Evolutionary conservation across 2,329 filamentous ascomycete genomes (phyloP).

Genomic region (Penicillium vulpinum): DNA sequence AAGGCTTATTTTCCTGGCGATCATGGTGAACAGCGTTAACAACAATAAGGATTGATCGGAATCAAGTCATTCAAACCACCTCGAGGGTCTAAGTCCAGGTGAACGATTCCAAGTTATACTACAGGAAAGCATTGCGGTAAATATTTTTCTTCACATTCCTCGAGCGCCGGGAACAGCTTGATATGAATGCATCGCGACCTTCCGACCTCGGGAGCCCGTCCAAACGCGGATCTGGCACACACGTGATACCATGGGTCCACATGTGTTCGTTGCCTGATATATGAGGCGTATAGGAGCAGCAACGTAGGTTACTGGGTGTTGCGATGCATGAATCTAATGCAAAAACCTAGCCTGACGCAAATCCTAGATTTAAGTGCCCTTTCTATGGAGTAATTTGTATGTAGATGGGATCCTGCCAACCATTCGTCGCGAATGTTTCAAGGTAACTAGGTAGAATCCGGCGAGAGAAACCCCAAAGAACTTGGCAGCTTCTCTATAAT

Average conservation of each 20-base stretch:
- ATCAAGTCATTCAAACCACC: background rate
- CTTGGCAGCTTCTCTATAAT: too few species aligned
- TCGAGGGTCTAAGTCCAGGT: background rate
- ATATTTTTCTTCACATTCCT: background rate
- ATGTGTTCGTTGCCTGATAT: background rate
- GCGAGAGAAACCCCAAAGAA: too few species aligned
- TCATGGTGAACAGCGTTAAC: background rate
- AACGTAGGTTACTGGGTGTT: too few species aligned
- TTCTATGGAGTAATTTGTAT: too few species aligned
- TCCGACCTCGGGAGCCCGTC: background rate
- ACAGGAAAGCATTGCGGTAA: background rate
- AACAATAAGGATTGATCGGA: background rate
- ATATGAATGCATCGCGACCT: background rate
- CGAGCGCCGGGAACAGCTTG: background rate
- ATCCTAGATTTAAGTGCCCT: too few species aligned
- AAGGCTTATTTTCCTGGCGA: background rate
- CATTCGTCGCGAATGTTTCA: too few species aligned
- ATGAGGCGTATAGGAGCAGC: too few species aligned
- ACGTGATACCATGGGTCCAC: background rate
- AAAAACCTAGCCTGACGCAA: too few species aligned
- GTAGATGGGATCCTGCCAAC: too few species aligned
- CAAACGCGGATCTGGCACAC: background rate
- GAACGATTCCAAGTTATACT: background rate
- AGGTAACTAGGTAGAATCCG: too few species aligned
- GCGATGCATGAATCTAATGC: too few species aligned